Base-by-base conservation (phyloP, 202 grass and related monocot species). In the Elaeis oleifera region DNA sequence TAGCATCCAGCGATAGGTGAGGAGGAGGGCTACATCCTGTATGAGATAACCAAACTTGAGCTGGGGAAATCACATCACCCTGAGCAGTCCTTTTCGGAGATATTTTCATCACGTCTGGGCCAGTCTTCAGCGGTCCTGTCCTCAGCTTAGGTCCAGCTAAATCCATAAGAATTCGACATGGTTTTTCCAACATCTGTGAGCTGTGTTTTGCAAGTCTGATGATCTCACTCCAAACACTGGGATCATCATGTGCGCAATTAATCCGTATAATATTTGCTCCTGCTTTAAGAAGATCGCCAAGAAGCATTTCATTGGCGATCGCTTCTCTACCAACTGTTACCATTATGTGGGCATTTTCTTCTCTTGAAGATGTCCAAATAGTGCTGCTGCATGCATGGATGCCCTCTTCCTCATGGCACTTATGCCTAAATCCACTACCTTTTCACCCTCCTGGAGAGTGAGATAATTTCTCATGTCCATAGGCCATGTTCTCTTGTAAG, bases 151-250 rank as follows among this genome's bases (percentile, higher is more conserved):
- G 32, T 21, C 61, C 61, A 23, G 61, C 61, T 19, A 64, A 23
- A 32, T 64, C 61, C 61, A 64, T 64, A 20, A 64, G 61, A 49
- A 64, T 16, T 19, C 61, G 32, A 23, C 61, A 64, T 23, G 61
- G 44, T 32, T 64, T 64, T 19, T 50, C 61, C 4, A 64, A 32
- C 61, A 50, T 49, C 16, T 48, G 36, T 21, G 61, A 64, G 44
- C 21, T 51, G 5, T 21, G 11, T 25, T 24, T 23, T 0, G 44
- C 61, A 4, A 49, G 20, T 50, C 61, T 22, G 14, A 64, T 23
- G 39, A 64, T 64, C 61, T 64, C 61, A 21, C 61, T 64, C 61
- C 61, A 64, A 20, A 64, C 61, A 23, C 20, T 50, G 0, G 20
- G 61, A 1, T 25, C 61, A 50, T 64, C 61, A 24, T 64, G 61